Conservation (phyloP, 805 yeast species). For the Candida endomychidarum region DNA sequence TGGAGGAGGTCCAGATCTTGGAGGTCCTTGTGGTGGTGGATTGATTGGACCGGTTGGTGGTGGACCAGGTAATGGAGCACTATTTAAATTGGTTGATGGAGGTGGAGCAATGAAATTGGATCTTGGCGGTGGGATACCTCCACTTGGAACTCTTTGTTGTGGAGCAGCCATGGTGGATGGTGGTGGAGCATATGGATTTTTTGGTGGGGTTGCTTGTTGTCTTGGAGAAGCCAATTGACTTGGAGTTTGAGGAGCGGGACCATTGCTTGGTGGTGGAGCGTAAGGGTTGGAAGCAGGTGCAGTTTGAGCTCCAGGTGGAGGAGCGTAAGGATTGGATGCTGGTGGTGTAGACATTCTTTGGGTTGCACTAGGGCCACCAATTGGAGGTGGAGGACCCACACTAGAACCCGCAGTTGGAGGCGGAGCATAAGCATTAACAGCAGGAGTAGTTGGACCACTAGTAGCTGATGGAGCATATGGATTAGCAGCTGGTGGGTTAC, state of each 20-base stretch:
- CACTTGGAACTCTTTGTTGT: conserved; percentile 12
- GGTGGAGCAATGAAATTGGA: conserved; percentile 10
- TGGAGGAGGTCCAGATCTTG: conserved; percentile 3
- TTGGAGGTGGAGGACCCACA: too few relatives aligned
- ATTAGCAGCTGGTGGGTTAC: conserved; percentile 22
- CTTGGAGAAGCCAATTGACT: conserved; percentile 6
- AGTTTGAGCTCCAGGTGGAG: conserved; percentile 11
- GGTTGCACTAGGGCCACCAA: too few relatives aligned
- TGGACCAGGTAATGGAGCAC: conserved; percentile 23
- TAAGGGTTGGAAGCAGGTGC: conserved; percentile 6
- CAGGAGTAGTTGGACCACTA: conserved; percentile 20
- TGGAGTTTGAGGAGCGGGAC: conserved; percentile 8
- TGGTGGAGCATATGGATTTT: conserved; percentile 18
- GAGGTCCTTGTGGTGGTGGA: conserved; percentile 4
- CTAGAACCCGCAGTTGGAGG: too few relatives aligned
- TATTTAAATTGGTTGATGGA: conserved; percentile 15
- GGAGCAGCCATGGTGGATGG: conserved; percentile 9
- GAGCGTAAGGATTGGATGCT: conserved; percentile 11
- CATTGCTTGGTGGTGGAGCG: conserved; percentile 10
- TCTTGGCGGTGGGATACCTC: conserved; percentile 17
- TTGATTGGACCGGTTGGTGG: conserved; percentile 21
- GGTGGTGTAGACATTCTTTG: conserved; percentile 1
- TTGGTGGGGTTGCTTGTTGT: conserved; percentile 4
- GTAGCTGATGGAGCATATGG: conserved; percentile 17
- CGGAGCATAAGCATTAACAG: conserved; percentile 15